Conservation (phyloP, 805 yeast species). For the Candida ponderosae region DNA sequence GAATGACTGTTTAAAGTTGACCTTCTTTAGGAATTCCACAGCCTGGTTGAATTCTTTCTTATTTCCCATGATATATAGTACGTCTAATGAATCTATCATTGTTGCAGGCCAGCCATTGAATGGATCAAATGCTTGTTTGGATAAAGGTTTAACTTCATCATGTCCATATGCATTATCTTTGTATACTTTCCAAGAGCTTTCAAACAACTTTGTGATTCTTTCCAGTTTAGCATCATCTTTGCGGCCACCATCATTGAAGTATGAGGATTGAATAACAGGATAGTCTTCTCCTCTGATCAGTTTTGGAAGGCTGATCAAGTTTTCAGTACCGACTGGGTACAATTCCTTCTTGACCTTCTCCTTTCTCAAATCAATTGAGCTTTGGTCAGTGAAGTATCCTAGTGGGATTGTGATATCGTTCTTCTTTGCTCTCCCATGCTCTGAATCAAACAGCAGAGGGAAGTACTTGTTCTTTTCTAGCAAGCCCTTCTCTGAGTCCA, state of each 20-base stretch:
- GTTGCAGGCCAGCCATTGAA: slow-evolving; percentile 46
- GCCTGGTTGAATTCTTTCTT: slow-evolving; percentile 30
- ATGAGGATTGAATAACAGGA: slow-evolving; percentile 21
- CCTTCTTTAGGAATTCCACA: slow-evolving; percentile 23
- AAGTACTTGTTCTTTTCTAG: slow-evolving; percentile 29
- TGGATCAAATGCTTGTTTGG: slow-evolving; percentile 26
- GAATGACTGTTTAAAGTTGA: slow-evolving; percentile 32
- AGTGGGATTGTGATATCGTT: slow-evolving; percentile 7
- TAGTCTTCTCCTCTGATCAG: slow-evolving; percentile 9
- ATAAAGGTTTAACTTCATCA: slow-evolving; percentile 36
- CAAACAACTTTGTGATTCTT: slow-evolving; percentile 28
- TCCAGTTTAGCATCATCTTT: slow-evolving; percentile 18
- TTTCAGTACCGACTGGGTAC: slow-evolving; percentile 17
- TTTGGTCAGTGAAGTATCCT: slow-evolving; percentile 14
- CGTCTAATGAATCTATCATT: slow-evolving; percentile 43
- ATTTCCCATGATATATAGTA: slow-evolving; percentile 38
- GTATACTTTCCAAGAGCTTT: slow-evolving; percentile 36
- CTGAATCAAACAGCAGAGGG: slow-evolving; percentile 23
- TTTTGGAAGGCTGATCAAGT: slow-evolving; percentile 14
- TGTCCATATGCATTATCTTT: slow-evolving; percentile 34
- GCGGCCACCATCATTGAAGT: slow-evolving; percentile 22
- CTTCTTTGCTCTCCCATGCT: slow-evolving; percentile 6
- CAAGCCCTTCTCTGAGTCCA: slow-evolving; percentile 14
- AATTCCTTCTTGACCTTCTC: slow-evolving; percentile 10
- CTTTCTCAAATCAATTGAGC: slow-evolving; percentile 10